phyloP scores from a whole-genome alignment of 768 basidiomycete genomes.

The Amanita rubescens region DNA sequence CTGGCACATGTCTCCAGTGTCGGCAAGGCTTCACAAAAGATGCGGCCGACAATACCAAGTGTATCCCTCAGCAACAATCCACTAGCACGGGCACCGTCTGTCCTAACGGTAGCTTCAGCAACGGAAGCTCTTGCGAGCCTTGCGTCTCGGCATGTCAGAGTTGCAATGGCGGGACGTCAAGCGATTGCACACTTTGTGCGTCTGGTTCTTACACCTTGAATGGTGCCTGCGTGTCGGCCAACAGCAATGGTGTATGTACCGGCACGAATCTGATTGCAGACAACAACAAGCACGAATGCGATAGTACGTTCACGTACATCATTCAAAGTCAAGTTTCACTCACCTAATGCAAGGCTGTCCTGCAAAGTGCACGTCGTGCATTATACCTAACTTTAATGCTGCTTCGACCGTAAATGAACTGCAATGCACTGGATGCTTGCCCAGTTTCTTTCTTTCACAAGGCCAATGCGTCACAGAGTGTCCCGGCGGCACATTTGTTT shows the following conservation, averaged over 20 bases:
- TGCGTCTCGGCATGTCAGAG: slow-evolving; percentile 64
- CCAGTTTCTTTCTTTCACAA: slow-evolving; percentile 66
- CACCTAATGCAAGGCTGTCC: slow-evolving; percentile 50
- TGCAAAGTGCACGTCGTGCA: slow-evolving; percentile 67
- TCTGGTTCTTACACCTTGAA: slow-evolving; percentile 51
- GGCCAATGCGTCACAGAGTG: slow-evolving; percentile 66
- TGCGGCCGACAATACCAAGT: slow-evolving; percentile 55
- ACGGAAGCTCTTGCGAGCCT: slow-evolving; percentile 40
- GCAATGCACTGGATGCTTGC: slow-evolving; percentile 72
- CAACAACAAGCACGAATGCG: slow-evolving; percentile 71
- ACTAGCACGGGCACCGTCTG: slow-evolving; percentile 52
- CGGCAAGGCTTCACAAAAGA: slow-evolving; percentile 59
- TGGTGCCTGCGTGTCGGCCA: slow-evolving; percentile 60
- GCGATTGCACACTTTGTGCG: slow-evolving; percentile 63
- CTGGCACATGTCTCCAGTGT: slow-evolving; percentile 67
- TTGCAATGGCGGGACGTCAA: slow-evolving; percentile 57
- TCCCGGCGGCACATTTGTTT: slow-evolving; percentile 65
- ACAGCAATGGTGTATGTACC: slow-evolving; percentile 61
- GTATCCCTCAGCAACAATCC: slow-evolving; percentile 43
- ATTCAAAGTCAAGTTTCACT: slow-evolving; percentile 5
- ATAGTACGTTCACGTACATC: slow-evolving; percentile 40
- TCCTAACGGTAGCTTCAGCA: slow-evolving; percentile 55
- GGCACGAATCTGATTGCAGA: slow-evolving; percentile 65
- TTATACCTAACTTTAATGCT: slow-evolving; percentile 60
- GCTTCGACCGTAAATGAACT: slow-evolving; percentile 57